phyloP scores from a whole-genome alignment of 257 asterid species.

The Solanum megistacrolobum region DNA sequence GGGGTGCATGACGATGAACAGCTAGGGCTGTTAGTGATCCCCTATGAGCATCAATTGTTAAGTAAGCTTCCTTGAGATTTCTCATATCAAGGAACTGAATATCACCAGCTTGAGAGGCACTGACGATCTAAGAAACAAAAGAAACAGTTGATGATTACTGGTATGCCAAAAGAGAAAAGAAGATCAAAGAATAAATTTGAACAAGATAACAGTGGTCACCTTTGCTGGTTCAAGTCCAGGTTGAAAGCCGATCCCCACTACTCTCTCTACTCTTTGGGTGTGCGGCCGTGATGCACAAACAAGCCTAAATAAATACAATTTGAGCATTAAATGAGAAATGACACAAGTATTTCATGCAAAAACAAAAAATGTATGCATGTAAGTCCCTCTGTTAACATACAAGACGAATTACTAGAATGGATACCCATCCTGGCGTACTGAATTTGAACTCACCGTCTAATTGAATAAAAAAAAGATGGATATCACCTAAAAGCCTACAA shows the following conservation, averaged over 20 bases:
- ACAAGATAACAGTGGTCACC: constrained; percentile 25
- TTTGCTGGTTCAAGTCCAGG: constrained; percentile 90
- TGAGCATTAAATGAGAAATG: not conserved
- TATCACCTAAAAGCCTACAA: not conserved
- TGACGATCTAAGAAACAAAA: constrained; percentile 44
- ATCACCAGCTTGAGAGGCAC: constrained; percentile 96
- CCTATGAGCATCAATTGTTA: constrained; percentile 84
- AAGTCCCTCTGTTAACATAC: not conserved
- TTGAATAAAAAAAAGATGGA: not conserved
- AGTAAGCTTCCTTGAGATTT: constrained; percentile 43
- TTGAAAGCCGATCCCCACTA: constrained; percentile 83
- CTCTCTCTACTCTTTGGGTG: constrained; percentile 61
- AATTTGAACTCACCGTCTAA: not conserved
- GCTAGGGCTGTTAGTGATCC: constrained; percentile 98
- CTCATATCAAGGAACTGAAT: constrained; percentile 82
- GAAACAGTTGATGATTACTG: not conserved
- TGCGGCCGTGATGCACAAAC: constrained; percentile 62
- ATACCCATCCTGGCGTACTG: not conserved
- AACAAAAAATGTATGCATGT: not conserved
- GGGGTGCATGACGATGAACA: constrained; percentile 83
- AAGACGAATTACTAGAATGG: not conserved
- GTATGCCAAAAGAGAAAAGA: not conserved
- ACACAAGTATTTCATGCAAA: not conserved
- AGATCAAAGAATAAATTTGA: not conserved
- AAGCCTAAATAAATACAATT: constrained; percentile 31